Evolutionary conservation across 345 rosid species (phyloP).

Genomic region (Bretschneidera sinensis): DNA sequence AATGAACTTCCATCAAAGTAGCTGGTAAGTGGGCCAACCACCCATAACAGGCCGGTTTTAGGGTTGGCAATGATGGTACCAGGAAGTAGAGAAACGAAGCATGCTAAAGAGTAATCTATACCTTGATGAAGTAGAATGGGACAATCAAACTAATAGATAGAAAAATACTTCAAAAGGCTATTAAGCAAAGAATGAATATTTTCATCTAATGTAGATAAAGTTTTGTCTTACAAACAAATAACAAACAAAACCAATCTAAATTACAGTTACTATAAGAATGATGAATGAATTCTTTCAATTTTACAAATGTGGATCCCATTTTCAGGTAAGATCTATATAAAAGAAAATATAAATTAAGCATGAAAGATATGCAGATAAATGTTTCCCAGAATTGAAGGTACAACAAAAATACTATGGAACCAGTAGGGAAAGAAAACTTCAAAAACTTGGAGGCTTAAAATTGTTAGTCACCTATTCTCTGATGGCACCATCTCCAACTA

Average conservation of each 20-base stretch:
- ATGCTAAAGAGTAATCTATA: background rate
- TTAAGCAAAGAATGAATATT: background rate
- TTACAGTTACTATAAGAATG: conserved; percentile 20
- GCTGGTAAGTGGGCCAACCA: conserved; percentile 19
- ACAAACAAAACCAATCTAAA: conserved; percentile 6
- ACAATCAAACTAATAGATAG: background rate
- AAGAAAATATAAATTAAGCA: conserved; percentile 12
- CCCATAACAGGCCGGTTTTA: background rate
- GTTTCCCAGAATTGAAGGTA: conserved; percentile 25
- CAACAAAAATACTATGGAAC: conserved; percentile 17
- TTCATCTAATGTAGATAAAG: background rate
- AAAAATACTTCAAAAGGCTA: background rate
- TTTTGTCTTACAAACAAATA: conserved; percentile 8
- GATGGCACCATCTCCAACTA: conserved; percentile 38
- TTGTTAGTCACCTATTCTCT: conserved; percentile 35
- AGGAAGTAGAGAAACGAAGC: background rate
- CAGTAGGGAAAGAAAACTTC: conserved; percentile 3
- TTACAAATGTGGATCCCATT: conserved; percentile 23
- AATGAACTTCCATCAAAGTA: conserved; percentile 11
- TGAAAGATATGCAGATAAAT: conserved; percentile 16
- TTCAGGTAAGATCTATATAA: conserved; percentile 6
- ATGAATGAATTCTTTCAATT: conserved; percentile 21
- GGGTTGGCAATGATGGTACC: conserved; percentile 16
- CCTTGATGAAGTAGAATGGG: background rate
- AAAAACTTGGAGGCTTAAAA: conserved; percentile 10